Conservation (phyloP, 1,139 yeast genomes). For the Saccharomycopsis hybrid region DNA sequence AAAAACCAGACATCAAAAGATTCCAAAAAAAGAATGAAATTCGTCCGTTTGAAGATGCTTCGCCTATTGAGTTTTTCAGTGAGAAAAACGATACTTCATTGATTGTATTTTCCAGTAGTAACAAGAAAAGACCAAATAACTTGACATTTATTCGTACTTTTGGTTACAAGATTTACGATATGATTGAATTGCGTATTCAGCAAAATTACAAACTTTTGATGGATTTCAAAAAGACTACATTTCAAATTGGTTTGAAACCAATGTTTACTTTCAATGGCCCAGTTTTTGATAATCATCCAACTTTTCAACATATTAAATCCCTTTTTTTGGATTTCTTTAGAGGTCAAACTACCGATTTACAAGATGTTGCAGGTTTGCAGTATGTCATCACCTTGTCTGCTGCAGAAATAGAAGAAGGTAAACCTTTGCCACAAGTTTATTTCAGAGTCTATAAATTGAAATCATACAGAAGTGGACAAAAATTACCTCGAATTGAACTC, state of each 20-base stretch:
- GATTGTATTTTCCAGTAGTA: constrained; percentile 73
- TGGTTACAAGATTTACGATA: constrained; percentile 84
- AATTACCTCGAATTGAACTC: constrained; percentile 87
- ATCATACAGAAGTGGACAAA: constrained; percentile 77
- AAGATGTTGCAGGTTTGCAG: constrained; percentile 93
- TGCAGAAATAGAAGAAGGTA: constrained; percentile 68
- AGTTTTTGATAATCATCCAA: constrained; percentile 84
- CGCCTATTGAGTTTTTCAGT: constrained; percentile 80
- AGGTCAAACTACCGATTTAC: constrained; percentile 76
- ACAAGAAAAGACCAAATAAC: constrained; percentile 91
- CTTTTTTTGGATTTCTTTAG: constrained; percentile 86
- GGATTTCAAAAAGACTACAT: constrained; percentile 77
- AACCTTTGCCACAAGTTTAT: constrained; percentile 68
- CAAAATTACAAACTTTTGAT: constrained; percentile 62
- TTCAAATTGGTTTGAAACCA: constrained; percentile 87
- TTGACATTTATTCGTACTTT: constrained; percentile 84
- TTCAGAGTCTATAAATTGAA: constrained; percentile 88
- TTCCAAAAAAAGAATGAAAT: constrained; percentile 84
- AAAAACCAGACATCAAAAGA: constrained; percentile 86
- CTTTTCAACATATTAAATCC: constrained; percentile 78
- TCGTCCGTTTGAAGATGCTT: constrained; percentile 90
- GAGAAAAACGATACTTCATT: constrained; percentile 91
- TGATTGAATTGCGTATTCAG: constrained; percentile 81
- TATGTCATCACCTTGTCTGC: constrained; percentile 80
- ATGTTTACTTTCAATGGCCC: constrained; percentile 93